These are phyloP conservation scores for Xylaria multiplex DNA, from an alignment of 2,329 filamentous ascomycete genomes.

Conservation along the genomic window DNA sequence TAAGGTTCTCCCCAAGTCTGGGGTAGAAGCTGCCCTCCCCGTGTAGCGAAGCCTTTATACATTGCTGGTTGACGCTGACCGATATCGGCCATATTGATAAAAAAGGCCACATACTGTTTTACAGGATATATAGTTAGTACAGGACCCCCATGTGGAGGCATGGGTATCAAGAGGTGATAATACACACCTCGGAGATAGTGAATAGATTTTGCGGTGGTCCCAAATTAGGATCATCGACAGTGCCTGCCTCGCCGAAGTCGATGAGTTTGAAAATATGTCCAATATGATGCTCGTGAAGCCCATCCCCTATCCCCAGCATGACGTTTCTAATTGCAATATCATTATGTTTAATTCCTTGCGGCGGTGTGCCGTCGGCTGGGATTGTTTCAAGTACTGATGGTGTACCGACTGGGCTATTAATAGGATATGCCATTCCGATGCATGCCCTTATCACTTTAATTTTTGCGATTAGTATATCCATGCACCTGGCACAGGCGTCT, in stretches of 20 bases:
- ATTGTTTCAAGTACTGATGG: slow-evolving; percentile 12
- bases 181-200: slow-evolving; percentile 2
- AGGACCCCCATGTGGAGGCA: not conserved
- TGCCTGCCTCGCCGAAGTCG: slow-evolving; percentile 17
- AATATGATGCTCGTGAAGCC: slow-evolving; percentile 13
- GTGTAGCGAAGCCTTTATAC: slow-evolving; percentile 5
- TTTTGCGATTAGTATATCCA: not conserved
- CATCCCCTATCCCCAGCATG: slow-evolving; percentile 12
- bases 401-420: slow-evolving; percentile 10
- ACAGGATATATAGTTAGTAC: not conserved
- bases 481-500: not conserved
- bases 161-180: not conserved
- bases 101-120: slow-evolving; percentile 12
- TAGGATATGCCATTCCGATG: slow-evolving; percentile 29
- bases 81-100: slow-evolving; percentile 21
- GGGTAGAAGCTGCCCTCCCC: slow-evolving; percentile 1
- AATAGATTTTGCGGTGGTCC: slow-evolving; percentile 6
- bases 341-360: slow-evolving; percentile 7
- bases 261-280: slow-evolving; percentile 25
- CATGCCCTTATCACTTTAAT: slow-evolving; percentile 23
- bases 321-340: slow-evolving; percentile 22
- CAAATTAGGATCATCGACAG: not conserved
- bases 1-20: slow-evolving; percentile 10
- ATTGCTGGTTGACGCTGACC: not conserved
- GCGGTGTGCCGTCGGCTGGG: slow-evolving; percentile 14